Evolutionary conservation across 139 green algal genomes (phyloP).

Genomic region (Volvox africanus): DNA sequence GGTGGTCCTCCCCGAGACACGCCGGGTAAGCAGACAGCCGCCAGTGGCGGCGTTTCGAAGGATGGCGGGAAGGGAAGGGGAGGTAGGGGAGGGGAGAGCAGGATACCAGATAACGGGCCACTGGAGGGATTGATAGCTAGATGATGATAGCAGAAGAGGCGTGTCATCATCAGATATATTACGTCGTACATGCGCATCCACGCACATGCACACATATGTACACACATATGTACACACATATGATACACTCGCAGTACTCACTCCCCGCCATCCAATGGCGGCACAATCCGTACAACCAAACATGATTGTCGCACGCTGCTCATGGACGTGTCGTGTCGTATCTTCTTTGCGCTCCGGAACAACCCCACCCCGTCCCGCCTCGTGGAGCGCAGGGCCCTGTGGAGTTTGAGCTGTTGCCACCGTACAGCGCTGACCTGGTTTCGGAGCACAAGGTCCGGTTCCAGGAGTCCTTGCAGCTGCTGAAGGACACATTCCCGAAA

Average conservation of each 20-base stretch:
- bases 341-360: not conserved
- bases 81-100: not conserved
- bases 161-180: not conserved
- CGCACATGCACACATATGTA: not conserved
- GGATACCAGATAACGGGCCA: too few relatives aligned
- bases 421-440: not conserved
- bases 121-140: too few relatives aligned
- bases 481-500: not conserved
- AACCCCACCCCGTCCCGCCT: not conserved
- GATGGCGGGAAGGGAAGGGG: not conserved
- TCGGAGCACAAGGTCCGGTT: not conserved
- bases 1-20: not conserved
- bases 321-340: not conserved
- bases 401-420: slow-evolving; percentile 2
- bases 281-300: not conserved
- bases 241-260: too few relatives aligned
- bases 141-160: too few relatives aligned
- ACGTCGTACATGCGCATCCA: not conserved
- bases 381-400: not conserved
- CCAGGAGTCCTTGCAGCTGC: not conserved
- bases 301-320: not conserved
- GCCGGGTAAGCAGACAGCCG: not conserved
- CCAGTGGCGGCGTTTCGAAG: not conserved
- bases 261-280: not conserved
- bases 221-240: not conserved